These are phyloP conservation scores for Nannochloris sp. DNA, from an alignment of 139 green algal genomes.

Conservation along the genomic window DNA sequence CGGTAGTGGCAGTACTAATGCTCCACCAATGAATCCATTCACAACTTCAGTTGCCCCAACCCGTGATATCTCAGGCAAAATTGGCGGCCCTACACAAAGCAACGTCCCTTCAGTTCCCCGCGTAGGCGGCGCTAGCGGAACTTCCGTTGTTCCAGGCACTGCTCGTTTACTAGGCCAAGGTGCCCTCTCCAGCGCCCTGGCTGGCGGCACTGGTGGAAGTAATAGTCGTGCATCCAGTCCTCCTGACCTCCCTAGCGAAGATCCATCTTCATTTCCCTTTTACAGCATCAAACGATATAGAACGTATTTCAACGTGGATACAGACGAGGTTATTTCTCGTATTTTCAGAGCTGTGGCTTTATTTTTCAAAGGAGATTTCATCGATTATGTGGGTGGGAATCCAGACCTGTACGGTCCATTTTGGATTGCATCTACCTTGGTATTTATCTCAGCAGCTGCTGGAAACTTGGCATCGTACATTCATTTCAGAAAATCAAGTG, in stretches of 20 bases:
- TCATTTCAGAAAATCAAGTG: constrained; percentile 27
- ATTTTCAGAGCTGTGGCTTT: constrained; percentile 60
- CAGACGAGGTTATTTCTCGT: constrained; percentile 61
- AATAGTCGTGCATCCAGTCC: not conserved
- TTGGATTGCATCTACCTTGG: constrained; percentile 76
- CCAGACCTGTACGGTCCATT: constrained; percentile 85
- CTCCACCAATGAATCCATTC: constrained; percentile 5
- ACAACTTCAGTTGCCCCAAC: not conserved
- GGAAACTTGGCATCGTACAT: constrained; percentile 69
- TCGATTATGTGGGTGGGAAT: constrained; percentile 50
- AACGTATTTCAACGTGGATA: constrained; percentile 77
- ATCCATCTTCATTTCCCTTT: constrained; percentile 48
- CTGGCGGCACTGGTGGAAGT: not conserved
- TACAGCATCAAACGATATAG: constrained; percentile 70
- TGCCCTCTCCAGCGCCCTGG: not conserved
- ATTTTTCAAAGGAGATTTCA: constrained; percentile 64
- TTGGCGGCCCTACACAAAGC: not conserved
- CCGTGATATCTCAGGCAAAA: not conserved
- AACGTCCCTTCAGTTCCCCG: not conserved
- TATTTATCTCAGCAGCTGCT: constrained; percentile 71
- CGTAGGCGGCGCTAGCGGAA: not conserved
- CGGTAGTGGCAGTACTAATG: too few relatives aligned
- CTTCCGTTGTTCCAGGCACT: constrained; percentile 5
- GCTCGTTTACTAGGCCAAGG: constrained; percentile 3
- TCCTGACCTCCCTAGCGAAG: constrained; percentile 13